phyloP scores from a whole-genome alignment of 2,329 filamentous ascomycete genomes.

The Pyrenophora graminea region DNA sequence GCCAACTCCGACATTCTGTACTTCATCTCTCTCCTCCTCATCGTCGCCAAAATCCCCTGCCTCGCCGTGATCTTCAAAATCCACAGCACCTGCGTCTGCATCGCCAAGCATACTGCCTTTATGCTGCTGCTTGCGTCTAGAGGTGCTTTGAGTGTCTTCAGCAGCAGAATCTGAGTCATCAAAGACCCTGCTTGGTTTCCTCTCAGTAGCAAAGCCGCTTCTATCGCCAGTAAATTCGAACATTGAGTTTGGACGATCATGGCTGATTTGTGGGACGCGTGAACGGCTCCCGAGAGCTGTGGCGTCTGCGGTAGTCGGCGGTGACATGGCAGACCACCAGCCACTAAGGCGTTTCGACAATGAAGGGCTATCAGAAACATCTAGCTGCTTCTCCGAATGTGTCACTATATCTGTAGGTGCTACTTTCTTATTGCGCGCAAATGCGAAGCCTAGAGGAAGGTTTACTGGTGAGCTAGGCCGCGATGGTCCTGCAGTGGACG shows the following conservation, averaged over 20 bases:
- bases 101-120: slow-evolving; percentile 11
- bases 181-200: slow-evolving; percentile 49
- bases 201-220: slow-evolving; percentile 18
- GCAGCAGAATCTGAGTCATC: slow-evolving; percentile 46
- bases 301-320: slow-evolving; percentile 16
- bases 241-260: slow-evolving; percentile 43
- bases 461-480: slow-evolving; percentile 36
- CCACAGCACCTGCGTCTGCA: slow-evolving; percentile 14
- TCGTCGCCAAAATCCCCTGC: slow-evolving; percentile 29
- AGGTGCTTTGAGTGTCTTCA: slow-evolving; percentile 1
- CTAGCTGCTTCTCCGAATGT: not conserved
- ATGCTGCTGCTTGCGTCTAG: slow-evolving; percentile 11
- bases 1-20: slow-evolving; percentile 17
- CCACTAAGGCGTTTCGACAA: slow-evolving; percentile 38
- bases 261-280: slow-evolving; percentile 17
- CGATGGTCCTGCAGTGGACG: slow-evolving; percentile 30
- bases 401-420: slow-evolving; percentile 14
- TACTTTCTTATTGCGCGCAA: slow-evolving; percentile 25
- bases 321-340: slow-evolving; percentile 44
- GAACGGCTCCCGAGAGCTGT: slow-evolving; percentile 12
- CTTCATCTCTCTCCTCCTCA: slow-evolving; percentile 21
- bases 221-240: slow-evolving; percentile 42
- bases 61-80: slow-evolving; percentile 17
- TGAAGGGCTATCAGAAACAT: slow-evolving; percentile 34
- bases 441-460: slow-evolving; percentile 37